These are phyloP conservation scores for Tylopilus cervinicoccineus DNA, from an alignment of 768 basidiomycete genomes.

Conservation along the genomic window DNA sequence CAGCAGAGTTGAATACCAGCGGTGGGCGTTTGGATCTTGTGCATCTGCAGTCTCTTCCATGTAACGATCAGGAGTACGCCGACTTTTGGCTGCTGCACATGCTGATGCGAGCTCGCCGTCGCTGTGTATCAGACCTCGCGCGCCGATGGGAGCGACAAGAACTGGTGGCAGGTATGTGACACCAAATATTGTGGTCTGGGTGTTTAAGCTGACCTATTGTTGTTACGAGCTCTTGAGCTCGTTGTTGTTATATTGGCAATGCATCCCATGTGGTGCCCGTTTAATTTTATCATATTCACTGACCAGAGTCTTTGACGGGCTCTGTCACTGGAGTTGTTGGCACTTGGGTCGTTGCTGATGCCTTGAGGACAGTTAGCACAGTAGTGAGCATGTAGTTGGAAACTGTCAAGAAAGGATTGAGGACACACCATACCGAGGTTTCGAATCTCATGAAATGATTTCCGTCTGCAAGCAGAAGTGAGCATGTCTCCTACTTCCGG, in stretches of 20 bases:
- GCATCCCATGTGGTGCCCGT: no score
- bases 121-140: slow-evolving; percentile 47
- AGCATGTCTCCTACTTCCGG: background rate
- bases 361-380: no score
- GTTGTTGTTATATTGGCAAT: no score
- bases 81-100: slow-evolving; percentile 40
- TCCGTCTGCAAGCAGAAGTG: background rate
- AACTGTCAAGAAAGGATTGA: no score
- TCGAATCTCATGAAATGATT: slow-evolving; percentile 3
- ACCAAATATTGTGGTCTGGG: slow-evolving; percentile 63
- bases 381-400: no score
- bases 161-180: slow-evolving; percentile 41
- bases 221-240: no score
- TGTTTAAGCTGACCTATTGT: no score
- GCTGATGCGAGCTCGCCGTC: slow-evolving; percentile 32
- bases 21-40: slow-evolving; percentile 36
- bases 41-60: slow-evolving; percentile 39
- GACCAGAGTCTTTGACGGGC: no score
- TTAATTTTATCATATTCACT: no score
- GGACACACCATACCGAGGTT: no score
- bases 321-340: no score
- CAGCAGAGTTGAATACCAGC: slow-evolving; percentile 54
- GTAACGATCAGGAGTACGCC: slow-evolving; percentile 37
- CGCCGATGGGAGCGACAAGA: slow-evolving; percentile 53
- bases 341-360: no score